Evolutionary conservation across 192 early-diverging fungal genomes (phyloP).

Genomic region (Linnemannia elongata): DNA sequence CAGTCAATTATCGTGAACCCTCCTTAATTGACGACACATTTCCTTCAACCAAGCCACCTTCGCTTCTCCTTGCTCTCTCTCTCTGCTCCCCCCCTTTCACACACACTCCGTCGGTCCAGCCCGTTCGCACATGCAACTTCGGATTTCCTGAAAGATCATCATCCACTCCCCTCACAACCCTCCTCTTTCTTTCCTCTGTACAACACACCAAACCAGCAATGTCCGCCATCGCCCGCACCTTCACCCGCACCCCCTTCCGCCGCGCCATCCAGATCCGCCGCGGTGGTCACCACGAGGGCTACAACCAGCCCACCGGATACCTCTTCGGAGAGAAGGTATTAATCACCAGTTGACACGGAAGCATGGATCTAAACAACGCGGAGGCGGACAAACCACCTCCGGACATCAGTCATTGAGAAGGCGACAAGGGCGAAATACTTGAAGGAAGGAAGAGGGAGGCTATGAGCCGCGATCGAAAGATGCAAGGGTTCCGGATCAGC

Average conservation of each 20-base stretch:
- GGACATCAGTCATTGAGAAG: neutral
- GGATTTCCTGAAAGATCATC: slow-evolving; percentile 3
- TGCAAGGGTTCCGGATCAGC: neutral
- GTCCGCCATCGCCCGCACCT: slow-evolving; percentile 59
- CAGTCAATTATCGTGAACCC: neutral
- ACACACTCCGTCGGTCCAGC: neutral
- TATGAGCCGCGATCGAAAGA: neutral
- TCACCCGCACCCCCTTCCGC: slow-evolving; percentile 59
- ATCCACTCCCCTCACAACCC: neutral
- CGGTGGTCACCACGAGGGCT: slow-evolving; percentile 69
- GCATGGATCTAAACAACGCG: neutral
- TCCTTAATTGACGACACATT: neutral
- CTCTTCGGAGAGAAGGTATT: slow-evolving; percentile 83
- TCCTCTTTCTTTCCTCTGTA: neutral
- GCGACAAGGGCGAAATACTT: neutral
- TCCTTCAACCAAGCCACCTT: neutral
- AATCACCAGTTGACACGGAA: neutral
- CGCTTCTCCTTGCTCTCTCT: neutral
- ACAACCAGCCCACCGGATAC: slow-evolving; percentile 82
- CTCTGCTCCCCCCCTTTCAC: neutral
- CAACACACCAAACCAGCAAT: neutral
- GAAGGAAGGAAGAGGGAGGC: neutral
- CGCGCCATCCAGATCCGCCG: slow-evolving; percentile 62
- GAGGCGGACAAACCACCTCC: neutral
- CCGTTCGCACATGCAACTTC: neutral